Conservation (phyloP, 1,284 basidiomycete genomes). For the Puccinia brachypodii region DNA sequence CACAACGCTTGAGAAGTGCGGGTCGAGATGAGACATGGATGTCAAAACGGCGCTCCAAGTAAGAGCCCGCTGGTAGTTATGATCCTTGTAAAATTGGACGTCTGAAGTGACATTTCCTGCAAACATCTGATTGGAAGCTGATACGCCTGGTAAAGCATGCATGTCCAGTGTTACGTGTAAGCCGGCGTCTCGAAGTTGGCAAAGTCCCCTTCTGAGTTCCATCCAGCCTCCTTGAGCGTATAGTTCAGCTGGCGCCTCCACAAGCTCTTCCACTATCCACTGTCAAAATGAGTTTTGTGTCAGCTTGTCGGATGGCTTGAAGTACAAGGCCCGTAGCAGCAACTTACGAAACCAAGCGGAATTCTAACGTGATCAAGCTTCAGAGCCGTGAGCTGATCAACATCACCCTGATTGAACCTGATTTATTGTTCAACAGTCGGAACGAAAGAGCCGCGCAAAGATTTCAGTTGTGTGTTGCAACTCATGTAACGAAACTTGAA, state of each 20-base stretch:
- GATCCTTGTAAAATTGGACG: conserved; percentile 70
- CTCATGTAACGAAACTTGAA: background rate
- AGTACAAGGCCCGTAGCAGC: background rate
- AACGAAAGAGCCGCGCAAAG: background rate
- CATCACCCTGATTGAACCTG: conserved; percentile 70
- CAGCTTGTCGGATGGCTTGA: background rate
- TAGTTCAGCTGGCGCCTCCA: conserved; percentile 65
- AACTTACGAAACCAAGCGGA: conserved; percentile 66
- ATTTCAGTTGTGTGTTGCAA: background rate
- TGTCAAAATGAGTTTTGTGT: background rate
- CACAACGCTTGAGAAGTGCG: conserved; percentile 67
- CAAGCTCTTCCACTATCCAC: conserved; percentile 73
- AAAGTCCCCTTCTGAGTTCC: conserved; percentile 59
- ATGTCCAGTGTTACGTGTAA: conserved; percentile 39
- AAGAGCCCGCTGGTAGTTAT: conserved; percentile 72
- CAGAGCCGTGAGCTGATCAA: conserved; percentile 61
- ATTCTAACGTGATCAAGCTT: conserved; percentile 74
- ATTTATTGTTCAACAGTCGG: background rate
- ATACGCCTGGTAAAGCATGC: conserved; percentile 72
- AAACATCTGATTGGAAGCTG: conserved; percentile 65
- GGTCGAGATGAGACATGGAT: conserved; percentile 67
- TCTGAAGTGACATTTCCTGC: conserved; percentile 68
- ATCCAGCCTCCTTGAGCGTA: conserved; percentile 69
- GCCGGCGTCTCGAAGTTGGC: conserved; percentile 37
- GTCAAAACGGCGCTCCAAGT: conserved; percentile 77